Evolutionary conservation across 768 basidiomycete genomes (phyloP).

Genomic region (Hirschioporus abietinus): DNA sequence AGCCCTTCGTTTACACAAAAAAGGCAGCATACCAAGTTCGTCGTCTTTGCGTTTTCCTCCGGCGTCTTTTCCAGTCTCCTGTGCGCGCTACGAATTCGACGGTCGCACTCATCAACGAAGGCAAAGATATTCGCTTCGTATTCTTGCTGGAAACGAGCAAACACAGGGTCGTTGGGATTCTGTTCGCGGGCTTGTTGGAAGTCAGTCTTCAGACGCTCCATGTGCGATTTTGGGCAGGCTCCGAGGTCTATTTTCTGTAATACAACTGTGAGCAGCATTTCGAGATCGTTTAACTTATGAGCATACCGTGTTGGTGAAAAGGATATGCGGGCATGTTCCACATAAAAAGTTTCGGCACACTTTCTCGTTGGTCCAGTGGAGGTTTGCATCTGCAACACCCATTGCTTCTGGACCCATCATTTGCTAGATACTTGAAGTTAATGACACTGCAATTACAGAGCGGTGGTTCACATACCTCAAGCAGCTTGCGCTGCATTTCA

Average conservation of each 20-base stretch:
- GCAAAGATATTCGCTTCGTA: slow-evolving; percentile 93
- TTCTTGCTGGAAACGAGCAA: slow-evolving; percentile 86
- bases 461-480: slow-evolving; percentile 29
- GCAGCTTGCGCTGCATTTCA: slow-evolving; percentile 95
- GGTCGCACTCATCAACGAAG: slow-evolving; percentile 98
- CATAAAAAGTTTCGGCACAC: slow-evolving; percentile 98
- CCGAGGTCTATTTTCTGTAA: slow-evolving; percentile 98
- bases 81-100: slow-evolving; percentile 91
- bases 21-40: slow-evolving; percentile 65
- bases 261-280: slow-evolving; percentile 1
- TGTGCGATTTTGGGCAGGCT: slow-evolving; percentile 94
- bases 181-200: slow-evolving; percentile 76
- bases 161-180: slow-evolving; percentile 73
- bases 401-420: slow-evolving; percentile 99
- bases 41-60: slow-evolving; percentile 99
- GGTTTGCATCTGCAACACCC: slow-evolving; percentile 90
- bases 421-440: slow-evolving; percentile 54
- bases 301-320: slow-evolving; percentile 96
- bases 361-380: slow-evolving; percentile 94
- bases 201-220: slow-evolving; percentile 88
- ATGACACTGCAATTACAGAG: slow-evolving; percentile 9
- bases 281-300: slow-evolving; percentile 3
- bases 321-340: slow-evolving; percentile 95
- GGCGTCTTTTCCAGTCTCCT: slow-evolving; percentile 97
- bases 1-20: slow-evolving; percentile 6